Conservation (phyloP, 257 asterid species). For the Nemophila menziesii region DNA sequence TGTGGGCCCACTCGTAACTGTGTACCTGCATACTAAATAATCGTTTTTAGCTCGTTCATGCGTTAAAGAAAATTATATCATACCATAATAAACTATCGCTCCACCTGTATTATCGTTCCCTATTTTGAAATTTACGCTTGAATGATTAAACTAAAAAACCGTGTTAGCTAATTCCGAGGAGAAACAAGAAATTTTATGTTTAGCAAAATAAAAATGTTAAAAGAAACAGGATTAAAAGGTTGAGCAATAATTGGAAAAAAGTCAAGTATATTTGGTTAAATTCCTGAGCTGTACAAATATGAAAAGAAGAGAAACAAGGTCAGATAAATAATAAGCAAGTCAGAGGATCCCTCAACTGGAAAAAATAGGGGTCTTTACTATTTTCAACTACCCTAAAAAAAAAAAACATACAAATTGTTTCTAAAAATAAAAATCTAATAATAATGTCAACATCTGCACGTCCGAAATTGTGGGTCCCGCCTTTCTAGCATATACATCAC, state of each 20-base stretch:
- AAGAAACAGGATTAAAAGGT: neutral
- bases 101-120: neutral
- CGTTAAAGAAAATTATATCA: neutral
- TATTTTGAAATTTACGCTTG: neutral
- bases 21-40: neutral
- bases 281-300: constrained; percentile 63
- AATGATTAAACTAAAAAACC: neutral
- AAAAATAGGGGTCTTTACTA: constrained; percentile 36
- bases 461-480: constrained; percentile 20
- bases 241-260: neutral
- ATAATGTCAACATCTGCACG: constrained; percentile 19
- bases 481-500: constrained; percentile 9
- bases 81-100: neutral
- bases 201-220: neutral
- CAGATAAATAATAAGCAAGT: constrained; percentile 38
- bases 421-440: constrained; percentile 31
- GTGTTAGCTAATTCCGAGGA: neutral
- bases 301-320: constrained; percentile 19
- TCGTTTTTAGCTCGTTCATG: neutral
- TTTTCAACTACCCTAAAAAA: constrained; percentile 57
- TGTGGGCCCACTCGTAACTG: neutral
- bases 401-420: constrained; percentile 46
- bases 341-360: constrained; percentile 40
- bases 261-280: constrained; percentile 6
- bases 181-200: neutral